Base-by-base conservation (phyloP, 768 basidiomycete species). In the Lactifluus volemus region DNA sequence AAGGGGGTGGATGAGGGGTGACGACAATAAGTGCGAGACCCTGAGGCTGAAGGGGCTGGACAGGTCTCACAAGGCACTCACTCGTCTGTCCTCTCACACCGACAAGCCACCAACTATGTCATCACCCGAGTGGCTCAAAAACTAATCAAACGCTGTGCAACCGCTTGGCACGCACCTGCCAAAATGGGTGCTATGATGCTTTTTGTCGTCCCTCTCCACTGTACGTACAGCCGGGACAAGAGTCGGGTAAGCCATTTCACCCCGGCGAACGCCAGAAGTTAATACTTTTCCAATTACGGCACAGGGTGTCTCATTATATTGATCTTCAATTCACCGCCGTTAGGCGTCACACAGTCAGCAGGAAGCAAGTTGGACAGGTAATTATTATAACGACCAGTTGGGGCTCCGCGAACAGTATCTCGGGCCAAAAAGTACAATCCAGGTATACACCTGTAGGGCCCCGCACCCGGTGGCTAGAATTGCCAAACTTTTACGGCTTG, bases 241-340 rank as follows among this genome's bases (percentile, higher is more conserved):
- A 14, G 38, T 48, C 55, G 49, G 55, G 55, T 61, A 57, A 56
- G 60, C 36, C 60, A 52, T 57, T 56, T 57, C 49, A 45, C 49
- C 42, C 49, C 60, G 60, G 60, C 44, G 49, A 52, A 56, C 45
- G 55, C 60, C 60, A 61, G 60, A 56, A 61, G 55, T 52, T 48
- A 57, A 52, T 61, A 34, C 29, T 47, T 57, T 41, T 34, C 60
- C 50, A 41, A 53, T 63, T 58, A 44, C 52, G 61, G 61, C 55
- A 62, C 47, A 52, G 41, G 17, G 54, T 17, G 60, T 58, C 49
- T 51, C 50, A n/a, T 36, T 45, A 25, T 21, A 53, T 58, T 49
- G 55, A 58, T 62, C 55, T 42, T 58, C 52, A 62, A 49, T 44
- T 53, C 61, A 53, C 61, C 61, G 61, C 55, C 61, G 45, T 57